These are phyloP conservation scores for Xerocomellus chrysenteron DNA, from an alignment of 768 basidiomycete species.

Conservation along the genomic window DNA sequence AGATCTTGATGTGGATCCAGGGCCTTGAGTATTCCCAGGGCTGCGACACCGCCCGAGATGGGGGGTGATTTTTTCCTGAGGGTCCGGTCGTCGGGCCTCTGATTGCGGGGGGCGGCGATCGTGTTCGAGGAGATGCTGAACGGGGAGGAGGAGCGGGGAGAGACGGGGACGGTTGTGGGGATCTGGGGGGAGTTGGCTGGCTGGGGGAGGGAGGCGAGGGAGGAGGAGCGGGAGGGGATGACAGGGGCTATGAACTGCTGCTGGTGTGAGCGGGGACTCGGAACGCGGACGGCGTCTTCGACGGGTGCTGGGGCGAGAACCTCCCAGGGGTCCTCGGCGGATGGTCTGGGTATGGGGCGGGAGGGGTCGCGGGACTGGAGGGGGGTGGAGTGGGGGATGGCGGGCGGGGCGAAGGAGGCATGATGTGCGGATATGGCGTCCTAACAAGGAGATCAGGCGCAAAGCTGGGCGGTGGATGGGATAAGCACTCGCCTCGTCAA, in stretches of 20 bases:
- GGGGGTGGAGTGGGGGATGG: neutral
- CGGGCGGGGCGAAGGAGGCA: constrained; percentile 1
- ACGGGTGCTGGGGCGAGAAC: constrained; percentile 32
- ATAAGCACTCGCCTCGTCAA: constrained; percentile 28
- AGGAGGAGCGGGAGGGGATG: constrained; percentile 50
- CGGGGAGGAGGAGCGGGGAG: constrained; percentile 46
- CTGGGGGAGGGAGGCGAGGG: constrained; percentile 48
- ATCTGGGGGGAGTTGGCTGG: constrained; percentile 39
- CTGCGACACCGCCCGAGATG: constrained; percentile 26
- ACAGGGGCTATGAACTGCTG: constrained; percentile 29
- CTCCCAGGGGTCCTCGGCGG: constrained; percentile 50
- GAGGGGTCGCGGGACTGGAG: constrained; percentile 9
- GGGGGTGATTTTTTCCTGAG: constrained; percentile 32
- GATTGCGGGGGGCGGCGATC: constrained; percentile 16
- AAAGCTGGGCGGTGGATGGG: too few relatives aligned
- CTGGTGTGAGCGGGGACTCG: constrained; percentile 25
- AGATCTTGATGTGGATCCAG: constrained; percentile 53
- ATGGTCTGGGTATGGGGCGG: constrained; percentile 30
- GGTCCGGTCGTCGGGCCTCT: constrained; percentile 20
- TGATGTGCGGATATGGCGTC: constrained; percentile 29
- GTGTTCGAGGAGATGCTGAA: constrained; percentile 37
- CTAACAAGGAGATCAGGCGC: constrained; percentile 5
- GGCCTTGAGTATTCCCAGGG: constrained; percentile 36
- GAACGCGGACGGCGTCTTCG: constrained; percentile 23
- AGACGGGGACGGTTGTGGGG: constrained; percentile 19